These are phyloP conservation scores for Colletotrichum paranaense DNA, from an alignment of 2,329 filamentous ascomycete genomes.

Conservation along the genomic window DNA sequence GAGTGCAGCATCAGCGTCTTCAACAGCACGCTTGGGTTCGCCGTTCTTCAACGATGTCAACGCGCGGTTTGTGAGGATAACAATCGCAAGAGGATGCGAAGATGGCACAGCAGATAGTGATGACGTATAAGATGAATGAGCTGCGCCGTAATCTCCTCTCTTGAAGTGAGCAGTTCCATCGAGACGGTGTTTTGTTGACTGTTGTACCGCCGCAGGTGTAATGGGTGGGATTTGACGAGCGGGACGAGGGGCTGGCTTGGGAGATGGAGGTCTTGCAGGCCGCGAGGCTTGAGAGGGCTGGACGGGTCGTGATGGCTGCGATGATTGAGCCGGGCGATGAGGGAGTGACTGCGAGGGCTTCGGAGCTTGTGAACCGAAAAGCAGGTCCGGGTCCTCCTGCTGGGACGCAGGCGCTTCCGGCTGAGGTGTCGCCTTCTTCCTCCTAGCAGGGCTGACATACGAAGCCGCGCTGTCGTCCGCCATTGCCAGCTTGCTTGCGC, in stretches of 20 bases:
- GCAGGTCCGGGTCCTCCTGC: conserved; percentile 70
- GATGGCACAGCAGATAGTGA: conserved; percentile 81
- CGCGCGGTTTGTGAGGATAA: conserved; percentile 92
- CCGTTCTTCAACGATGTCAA: conserved; percentile 92
- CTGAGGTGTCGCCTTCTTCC: conserved; percentile 72
- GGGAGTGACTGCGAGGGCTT: conserved; percentile 50
- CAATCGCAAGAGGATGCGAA: conserved; percentile 84
- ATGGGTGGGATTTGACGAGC: conserved; percentile 74
- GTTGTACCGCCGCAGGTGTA: conserved; percentile 75
- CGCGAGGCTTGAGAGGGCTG: conserved; percentile 48
- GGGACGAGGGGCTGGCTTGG: conserved; percentile 58
- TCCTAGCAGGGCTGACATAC: conserved; percentile 87
- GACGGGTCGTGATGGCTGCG: conserved; percentile 46
- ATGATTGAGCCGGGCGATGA: conserved; percentile 51
- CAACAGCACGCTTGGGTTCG: conserved; percentile 87
- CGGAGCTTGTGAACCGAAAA: conserved; percentile 62
- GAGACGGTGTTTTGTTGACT: conserved; percentile 81
- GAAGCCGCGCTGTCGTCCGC: conserved; percentile 86
- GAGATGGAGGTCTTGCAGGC: conserved; percentile 46
- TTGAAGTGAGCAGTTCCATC: conserved; percentile 92
- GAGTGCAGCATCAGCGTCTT: conserved; percentile 85
- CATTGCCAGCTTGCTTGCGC: conserved; percentile 77
- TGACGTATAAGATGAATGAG: conserved; percentile 83
- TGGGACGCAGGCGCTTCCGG: conserved; percentile 52
- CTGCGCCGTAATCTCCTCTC: conserved; percentile 89